Percentiles rank a stretch among this genome's conserved stretches.
Conservation (phyloP, 345 rosid genomes). For the Capsella bursapastoris region DNA sequence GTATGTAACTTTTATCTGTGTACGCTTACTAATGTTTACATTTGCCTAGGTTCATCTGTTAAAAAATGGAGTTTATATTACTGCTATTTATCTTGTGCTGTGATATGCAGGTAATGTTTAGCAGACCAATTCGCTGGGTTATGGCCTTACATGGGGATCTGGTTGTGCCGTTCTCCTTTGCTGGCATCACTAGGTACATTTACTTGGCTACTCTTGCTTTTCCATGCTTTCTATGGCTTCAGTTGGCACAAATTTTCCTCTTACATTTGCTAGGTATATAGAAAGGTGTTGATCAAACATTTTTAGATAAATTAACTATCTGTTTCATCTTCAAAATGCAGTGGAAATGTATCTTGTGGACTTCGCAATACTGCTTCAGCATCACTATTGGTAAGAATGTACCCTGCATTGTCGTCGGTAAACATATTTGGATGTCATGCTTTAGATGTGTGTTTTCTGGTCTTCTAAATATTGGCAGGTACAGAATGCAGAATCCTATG, state of each 20-base stretch:
- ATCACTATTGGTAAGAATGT: constrained; percentile 59
- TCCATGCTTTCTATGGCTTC: constrained; percentile 21
- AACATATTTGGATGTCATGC: constrained; percentile 21
- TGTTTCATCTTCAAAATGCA: constrained; percentile 49
- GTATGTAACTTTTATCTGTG: constrained; percentile 44
- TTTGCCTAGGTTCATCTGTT: constrained; percentile 3
- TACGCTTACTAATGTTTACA: constrained; percentile 5
- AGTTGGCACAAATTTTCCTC: constrained; percentile 1
- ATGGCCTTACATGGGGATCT: constrained; percentile 88
- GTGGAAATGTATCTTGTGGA: constrained; percentile 83
- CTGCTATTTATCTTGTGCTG: constrained; percentile 29
- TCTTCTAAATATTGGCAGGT: constrained; percentile 54
- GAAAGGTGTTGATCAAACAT: neutral
- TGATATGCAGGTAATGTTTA: constrained; percentile 71
- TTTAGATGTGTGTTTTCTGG: constrained; percentile 35
- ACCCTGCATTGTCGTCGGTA: constrained; percentile 24
- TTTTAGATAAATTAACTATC: neutral
- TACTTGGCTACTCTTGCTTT: constrained; percentile 32
- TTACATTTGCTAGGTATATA: neutral
- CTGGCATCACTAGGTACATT: constrained; percentile 79
- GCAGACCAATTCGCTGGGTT: constrained; percentile 97
- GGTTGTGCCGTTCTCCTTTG: constrained; percentile 80
- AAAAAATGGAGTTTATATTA: constrained; percentile 8
- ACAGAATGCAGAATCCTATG: constrained; percentile 76
- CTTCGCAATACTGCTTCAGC: constrained; percentile 85